Evolutionary conservation across 495 filamentous ascomycete species (phyloP).

Genomic region (Aspergillus panamensis): DNA sequence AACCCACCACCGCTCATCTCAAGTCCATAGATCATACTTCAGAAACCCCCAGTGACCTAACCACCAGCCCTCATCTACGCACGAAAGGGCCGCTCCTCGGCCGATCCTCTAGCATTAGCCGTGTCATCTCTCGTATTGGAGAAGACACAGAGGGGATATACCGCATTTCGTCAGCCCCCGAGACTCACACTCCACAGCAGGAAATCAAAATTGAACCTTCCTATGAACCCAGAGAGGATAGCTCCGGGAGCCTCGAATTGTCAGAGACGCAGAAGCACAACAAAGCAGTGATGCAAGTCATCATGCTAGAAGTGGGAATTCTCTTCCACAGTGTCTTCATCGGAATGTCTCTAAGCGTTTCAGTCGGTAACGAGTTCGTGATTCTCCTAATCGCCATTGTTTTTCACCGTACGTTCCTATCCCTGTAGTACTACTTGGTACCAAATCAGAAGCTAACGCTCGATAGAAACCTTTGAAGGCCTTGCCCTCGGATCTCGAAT

Average conservation of each 20-base stretch:
- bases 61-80: constrained; percentile 23
- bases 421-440: background rate
- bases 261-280: constrained; percentile 28
- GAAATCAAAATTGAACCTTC: constrained; percentile 20
- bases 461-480: constrained; percentile 56
- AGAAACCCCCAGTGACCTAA: background rate
- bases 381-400: constrained; percentile 69
- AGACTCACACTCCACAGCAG: constrained; percentile 14
- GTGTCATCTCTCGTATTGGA: constrained; percentile 30
- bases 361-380: constrained; percentile 64
- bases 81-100: constrained; percentile 32
- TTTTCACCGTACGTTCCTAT: constrained; percentile 58
- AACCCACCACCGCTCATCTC: background rate
- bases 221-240: background rate
- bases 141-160: constrained; percentile 26
- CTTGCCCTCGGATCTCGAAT: constrained; percentile 68
- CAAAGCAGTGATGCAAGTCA: constrained; percentile 55
- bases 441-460: background rate
- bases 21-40: background rate
- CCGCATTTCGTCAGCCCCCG: constrained; percentile 28
- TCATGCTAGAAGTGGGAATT: constrained; percentile 75
- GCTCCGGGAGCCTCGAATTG: background rate
- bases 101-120: constrained; percentile 31
- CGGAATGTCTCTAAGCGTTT: constrained; percentile 74
- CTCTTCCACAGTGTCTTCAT: constrained; percentile 80